Evolutionary conservation across 805 yeast species (phyloP).

Genomic region (Nakazawaea laoshanensis): DNA sequence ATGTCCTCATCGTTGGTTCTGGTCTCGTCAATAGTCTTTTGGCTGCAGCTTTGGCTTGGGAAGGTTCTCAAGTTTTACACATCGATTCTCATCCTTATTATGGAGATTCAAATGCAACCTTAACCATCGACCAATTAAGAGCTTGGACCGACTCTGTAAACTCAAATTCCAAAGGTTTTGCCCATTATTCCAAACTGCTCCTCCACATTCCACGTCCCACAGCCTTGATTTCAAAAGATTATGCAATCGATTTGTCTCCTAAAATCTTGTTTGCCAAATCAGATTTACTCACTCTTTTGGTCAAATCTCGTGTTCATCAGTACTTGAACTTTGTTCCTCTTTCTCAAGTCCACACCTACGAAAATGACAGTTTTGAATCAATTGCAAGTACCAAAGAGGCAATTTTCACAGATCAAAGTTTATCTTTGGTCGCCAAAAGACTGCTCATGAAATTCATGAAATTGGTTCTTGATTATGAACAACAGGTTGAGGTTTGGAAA

Average conservation of each 20-base stretch:
- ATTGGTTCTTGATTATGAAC: constrained; percentile 69
- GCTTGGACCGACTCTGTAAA: constrained; percentile 77
- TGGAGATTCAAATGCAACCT: constrained; percentile 82
- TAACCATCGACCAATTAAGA: constrained; percentile 79
- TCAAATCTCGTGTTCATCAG: constrained; percentile 81
- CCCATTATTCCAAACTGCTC: constrained; percentile 49
- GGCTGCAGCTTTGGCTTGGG: constrained; percentile 96
- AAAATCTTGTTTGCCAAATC: constrained; percentile 83
- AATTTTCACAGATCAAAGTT: constrained; percentile 80
- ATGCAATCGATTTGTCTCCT: constrained; percentile 84
- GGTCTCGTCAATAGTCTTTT: constrained; percentile 82
- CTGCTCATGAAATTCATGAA: constrained; percentile 86
- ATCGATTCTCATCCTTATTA: constrained; percentile 79
- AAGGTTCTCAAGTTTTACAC: constrained; percentile 91
- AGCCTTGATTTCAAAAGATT: constrained; percentile 56
- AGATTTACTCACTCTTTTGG: constrained; percentile 70
- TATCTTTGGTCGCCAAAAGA: constrained; percentile 70
- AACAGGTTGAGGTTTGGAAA: constrained; percentile 46
- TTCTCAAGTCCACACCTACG: constrained; percentile 87
- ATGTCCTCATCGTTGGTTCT: constrained; percentile 87
- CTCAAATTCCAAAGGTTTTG: constrained; percentile 23
- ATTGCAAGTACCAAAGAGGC: constrained; percentile 85
- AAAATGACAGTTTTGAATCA: constrained; percentile 83
- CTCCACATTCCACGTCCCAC: constrained; percentile 66
- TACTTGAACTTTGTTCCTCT: constrained; percentile 89